These are phyloP conservation scores for Hyphodiscus sp. DNA, from an alignment of 2,329 filamentous ascomycete species.

Conservation along the genomic window DNA sequence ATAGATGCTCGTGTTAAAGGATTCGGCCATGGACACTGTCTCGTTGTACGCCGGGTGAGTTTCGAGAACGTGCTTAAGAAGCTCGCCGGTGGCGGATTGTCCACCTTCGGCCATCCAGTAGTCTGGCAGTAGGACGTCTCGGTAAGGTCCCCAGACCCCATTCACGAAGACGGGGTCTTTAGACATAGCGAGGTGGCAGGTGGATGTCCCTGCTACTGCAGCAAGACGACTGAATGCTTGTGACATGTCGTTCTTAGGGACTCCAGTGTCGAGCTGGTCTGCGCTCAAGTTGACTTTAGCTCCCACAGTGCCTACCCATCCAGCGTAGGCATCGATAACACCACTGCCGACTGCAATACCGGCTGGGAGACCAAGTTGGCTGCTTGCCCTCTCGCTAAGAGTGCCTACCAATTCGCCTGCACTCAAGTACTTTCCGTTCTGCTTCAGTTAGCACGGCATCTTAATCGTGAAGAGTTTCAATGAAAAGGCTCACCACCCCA, in stretches of 20 bases:
- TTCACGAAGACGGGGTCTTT: slow-evolving; percentile 87
- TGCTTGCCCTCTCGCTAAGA: slow-evolving; percentile 75
- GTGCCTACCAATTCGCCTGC: slow-evolving; percentile 87
- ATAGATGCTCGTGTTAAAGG: slow-evolving; percentile 83
- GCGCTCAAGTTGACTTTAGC: slow-evolving; percentile 76
- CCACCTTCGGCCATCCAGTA: slow-evolving; percentile 98
- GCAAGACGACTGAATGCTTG: slow-evolving; percentile 91
- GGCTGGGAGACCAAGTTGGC: slow-evolving; percentile 74
- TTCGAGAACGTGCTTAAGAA: slow-evolving; percentile 89
- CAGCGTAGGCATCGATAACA: slow-evolving; percentile 97
- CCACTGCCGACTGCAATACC: slow-evolving; percentile 92
- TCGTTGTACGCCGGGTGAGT: slow-evolving; percentile 87
- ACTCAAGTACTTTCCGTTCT: slow-evolving; percentile 90
- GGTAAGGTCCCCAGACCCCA: slow-evolving; percentile 95
- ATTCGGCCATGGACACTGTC: slow-evolving; percentile 70
- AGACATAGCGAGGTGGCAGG: slow-evolving; percentile 95
- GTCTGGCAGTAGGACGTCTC: slow-evolving; percentile 83
- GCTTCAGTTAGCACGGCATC: slow-evolving; percentile 16
- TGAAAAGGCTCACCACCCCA: slow-evolving; percentile 72
- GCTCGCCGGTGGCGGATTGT: slow-evolving; percentile 90
- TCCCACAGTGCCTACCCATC: slow-evolving; percentile 98
- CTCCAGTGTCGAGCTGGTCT: slow-evolving; percentile 59
- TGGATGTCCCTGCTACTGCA: slow-evolving; percentile 92
- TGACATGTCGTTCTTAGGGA: slow-evolving; percentile 75
- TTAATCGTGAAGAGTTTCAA: slow-evolving; percentile 18